Base-by-base conservation (phyloP, 1,284 basidiomycete genomes). In the Irpex sp. region DNA sequence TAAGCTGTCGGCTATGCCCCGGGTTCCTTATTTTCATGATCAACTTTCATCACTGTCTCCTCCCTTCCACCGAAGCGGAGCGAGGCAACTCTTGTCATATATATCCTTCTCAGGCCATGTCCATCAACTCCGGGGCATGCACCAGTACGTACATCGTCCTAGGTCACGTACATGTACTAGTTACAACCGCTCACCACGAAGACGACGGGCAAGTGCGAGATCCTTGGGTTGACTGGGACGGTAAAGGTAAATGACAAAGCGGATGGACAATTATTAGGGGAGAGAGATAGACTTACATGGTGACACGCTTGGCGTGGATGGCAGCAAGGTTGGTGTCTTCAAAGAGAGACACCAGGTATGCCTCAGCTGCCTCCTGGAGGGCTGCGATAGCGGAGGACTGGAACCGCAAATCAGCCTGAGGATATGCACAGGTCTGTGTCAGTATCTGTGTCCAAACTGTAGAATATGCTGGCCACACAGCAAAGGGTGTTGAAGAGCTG, bases 311-410 rank as follows among this genome's bases (percentile, higher is more conserved):
- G 68, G 93, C 93, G 77, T 95, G 93, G 77, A 95, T 95, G 64
- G 93, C 93, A 72, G 90, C 90, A 81, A 94, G 86, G 84, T 94
- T 94, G 72, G 92, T 93, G 81, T 93, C 90, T 73, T 93, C 90
- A 75, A 96, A 96, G 75, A 97, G 86, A 51, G 93, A 95, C 78
- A 97, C 94, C 71, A 97, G 93, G 83, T 97, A 97, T 33, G 95
- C 95, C 82, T 98, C 95, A 62, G 93, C 87, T 55, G 95, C 94
- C 80, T 98, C 94, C 80, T 98, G 94, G 65, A 98, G 86, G 45
- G 94, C 95, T 83, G 94, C 91, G 71, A 98, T 93, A 66, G 95
- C 95, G 45, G 93, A 96, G 39, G 93, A 96, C 80, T 97, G 95
- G 93, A 98, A 97, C 89, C 93, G 90, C 66, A 96, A 83, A 75